Evolutionary conservation across 1,284 basidiomycete species (phyloP), one percentile per base, ranked within the genome.

Genomic region (Cutaneotrichosporon dermatis): DNA sequence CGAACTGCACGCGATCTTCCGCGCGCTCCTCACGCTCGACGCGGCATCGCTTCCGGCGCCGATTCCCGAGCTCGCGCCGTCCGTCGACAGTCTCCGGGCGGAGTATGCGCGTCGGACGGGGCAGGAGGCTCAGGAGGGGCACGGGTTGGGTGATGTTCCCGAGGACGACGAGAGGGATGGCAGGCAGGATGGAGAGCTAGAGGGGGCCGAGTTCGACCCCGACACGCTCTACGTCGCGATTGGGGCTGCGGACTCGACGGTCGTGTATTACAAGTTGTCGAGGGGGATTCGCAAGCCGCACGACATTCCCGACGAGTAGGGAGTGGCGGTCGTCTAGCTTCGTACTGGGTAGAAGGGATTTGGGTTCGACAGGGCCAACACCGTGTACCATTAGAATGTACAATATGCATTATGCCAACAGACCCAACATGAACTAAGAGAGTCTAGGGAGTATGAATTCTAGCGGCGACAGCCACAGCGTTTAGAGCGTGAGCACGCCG

Each of bases 401-500:
- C 57, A 59, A 56, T 59, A 50, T 61, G 54, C 49, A 42, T 36
- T 49, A 49, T 41, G 44, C 43, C 15, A 39, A 36, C 7, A 25
- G 25, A 25, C 25, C 25, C 25, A 25, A 25, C 25, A 44, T 8
- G n/a, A 54, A 15, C 4, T 11, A 55, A n/a, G 46, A 55, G 6
- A 48, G 43, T 55, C 15, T 37, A 48, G 7, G 13, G 39, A 43
- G 41, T 40, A 25, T 25, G 25, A 25, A 25, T 25, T 25, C 25
- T 25, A 25, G 25, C 25, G 25, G 25, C 25, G 25, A 25, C 25
- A 25, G 33, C 10, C n/a, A 34, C 12, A 36, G 8, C 8, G 8
- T n/a, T 33, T 42, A 58, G 16, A 67, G 56, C 7, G 72, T 75
- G 64, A 88, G 76, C n/a, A 84, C 83, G 54, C 81, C 80, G 54